Conservation (phyloP, 352 stramenopile species). For the Globisporangium abappressorium region DNA sequence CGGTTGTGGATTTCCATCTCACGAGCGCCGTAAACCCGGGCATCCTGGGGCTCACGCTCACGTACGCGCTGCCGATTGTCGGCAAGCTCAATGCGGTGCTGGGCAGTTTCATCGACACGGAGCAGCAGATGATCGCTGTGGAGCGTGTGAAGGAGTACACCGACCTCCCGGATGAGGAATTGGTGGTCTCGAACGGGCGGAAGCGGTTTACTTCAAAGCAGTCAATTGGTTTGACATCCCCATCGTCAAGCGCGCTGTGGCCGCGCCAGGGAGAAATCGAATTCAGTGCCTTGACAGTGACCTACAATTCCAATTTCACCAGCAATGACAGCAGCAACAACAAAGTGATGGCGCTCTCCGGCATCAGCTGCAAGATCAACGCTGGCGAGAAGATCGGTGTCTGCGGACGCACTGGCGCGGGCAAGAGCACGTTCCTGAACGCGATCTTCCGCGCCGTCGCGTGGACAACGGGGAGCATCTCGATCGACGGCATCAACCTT, state of each 20-base stretch:
- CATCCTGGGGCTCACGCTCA: slow-evolving; percentile 87
- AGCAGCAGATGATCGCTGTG: slow-evolving; percentile 91
- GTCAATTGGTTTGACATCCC: neutral
- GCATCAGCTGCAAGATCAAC: slow-evolving; percentile 44
- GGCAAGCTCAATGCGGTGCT: slow-evolving; percentile 85
- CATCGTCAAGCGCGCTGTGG: slow-evolving; percentile 25
- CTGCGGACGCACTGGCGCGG: slow-evolving; percentile 85
- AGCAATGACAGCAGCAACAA: neutral
- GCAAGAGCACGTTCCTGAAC: slow-evolving; percentile 88
- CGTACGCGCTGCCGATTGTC: slow-evolving; percentile 87
- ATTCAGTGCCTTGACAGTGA: slow-evolving; percentile 50
- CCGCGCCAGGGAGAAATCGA: slow-evolving; percentile 48
- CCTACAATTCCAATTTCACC: slow-evolving; percentile 19
- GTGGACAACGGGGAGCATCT: slow-evolving; percentile 49
- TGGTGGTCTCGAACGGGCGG: slow-evolving; percentile 14
- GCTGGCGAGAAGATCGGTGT: slow-evolving; percentile 75
- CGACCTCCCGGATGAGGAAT: slow-evolving; percentile 49
- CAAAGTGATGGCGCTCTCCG: slow-evolving; percentile 33
- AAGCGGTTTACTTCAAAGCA: neutral
- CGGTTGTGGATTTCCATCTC: slow-evolving; percentile 65
- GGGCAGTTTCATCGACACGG: slow-evolving; percentile 83
- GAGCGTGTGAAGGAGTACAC: slow-evolving; percentile 87
- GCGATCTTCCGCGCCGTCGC: slow-evolving; percentile 71
- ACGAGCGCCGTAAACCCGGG: slow-evolving; percentile 58
- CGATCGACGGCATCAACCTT: slow-evolving; percentile 75